phyloP scores from a whole-genome alignment of 2,329 filamentous ascomycete genomes.

The Sclerotinia trifoliorum region DNA sequence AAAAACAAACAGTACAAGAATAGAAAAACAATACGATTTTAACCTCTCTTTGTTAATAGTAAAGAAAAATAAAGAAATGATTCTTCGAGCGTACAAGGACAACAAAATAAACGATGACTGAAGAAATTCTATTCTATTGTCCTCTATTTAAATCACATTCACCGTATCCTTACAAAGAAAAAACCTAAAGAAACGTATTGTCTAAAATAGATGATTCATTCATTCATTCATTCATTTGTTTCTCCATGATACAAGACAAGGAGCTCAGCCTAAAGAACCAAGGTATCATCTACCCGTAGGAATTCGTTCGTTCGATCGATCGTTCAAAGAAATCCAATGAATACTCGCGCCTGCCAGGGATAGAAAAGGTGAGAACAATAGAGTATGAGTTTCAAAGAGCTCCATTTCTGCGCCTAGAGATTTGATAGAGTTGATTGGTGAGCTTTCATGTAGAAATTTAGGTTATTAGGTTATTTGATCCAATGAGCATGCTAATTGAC shows the following conservation, averaged over 20 bases:
- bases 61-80: not conserved
- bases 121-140: not conserved
- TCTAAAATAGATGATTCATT: not conserved
- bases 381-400: conserved; percentile 9
- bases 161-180: not conserved
- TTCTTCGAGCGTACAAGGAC: not conserved
- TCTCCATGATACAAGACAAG: not conserved
- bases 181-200: too few species aligned
- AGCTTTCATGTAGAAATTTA: not conserved
- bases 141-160: not conserved
- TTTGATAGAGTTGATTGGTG: not conserved
- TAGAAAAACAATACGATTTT: conserved; percentile 4
- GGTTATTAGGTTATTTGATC: not conserved
- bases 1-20: not conserved
- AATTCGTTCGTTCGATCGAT: too few species aligned
- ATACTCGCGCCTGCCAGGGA: not conserved
- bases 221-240: too few species aligned
- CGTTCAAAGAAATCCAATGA: not conserved
- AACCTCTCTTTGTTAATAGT: not conserved
- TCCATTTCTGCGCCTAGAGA: too few species aligned
- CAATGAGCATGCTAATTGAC: not conserved
- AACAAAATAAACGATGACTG: not conserved
- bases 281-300: not conserved
- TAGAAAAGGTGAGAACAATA: not conserved
- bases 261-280: too few species aligned